Base-by-base conservation (phyloP, 2,329 filamentous ascomycete genomes). In the Penicillium sp. region DNA sequence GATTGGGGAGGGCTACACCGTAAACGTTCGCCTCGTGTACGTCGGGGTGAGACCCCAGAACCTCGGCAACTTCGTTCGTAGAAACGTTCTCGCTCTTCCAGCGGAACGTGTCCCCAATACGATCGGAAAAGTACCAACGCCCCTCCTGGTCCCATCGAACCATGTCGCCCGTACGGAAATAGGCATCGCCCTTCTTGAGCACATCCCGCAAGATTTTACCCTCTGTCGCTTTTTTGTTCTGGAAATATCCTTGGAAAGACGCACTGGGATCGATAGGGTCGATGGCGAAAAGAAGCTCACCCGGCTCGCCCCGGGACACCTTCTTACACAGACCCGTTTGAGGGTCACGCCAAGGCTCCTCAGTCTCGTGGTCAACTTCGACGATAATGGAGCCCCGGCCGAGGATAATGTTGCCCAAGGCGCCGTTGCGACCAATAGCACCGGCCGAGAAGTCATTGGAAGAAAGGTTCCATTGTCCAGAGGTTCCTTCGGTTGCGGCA, bases 21-120 rank as follows among this genome's bases (percentile, higher is more conserved):
- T 94, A 95, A 27, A 95, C 89, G 58, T 94, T 94, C 29, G 87
- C 85, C 70, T 95, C 89, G 29, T 78, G 73, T 11, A 95, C 76
- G 1, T 74, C 73, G 0, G 82, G 73, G 62, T 90, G 85, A 0
- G 74, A 69, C 11, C 86, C 84, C 0, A 95, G 68, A 0, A 81
- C 81, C 62, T 90, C 81, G n/a, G 84, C 80, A 13, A 95, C 90
- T 66, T 95, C 89, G 43, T 79, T 82, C 0, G 87, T 90, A 3
- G 85, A 88, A 1, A 91, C 86, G 59, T 91, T 91, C 67, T 91
- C 86, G 43, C 83, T 84, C 72, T 93, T 77, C 77, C 77, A 79
- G 8, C 76, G 66, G 62, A 75, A 79, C 0, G 76, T 79, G 52
- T 79, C 76, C 9, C 76, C 76, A 43, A 78, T 67, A 4, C 77